phyloP scores from a whole-genome alignment of 805 yeast genomes.

The Candida maltosa region DNA sequence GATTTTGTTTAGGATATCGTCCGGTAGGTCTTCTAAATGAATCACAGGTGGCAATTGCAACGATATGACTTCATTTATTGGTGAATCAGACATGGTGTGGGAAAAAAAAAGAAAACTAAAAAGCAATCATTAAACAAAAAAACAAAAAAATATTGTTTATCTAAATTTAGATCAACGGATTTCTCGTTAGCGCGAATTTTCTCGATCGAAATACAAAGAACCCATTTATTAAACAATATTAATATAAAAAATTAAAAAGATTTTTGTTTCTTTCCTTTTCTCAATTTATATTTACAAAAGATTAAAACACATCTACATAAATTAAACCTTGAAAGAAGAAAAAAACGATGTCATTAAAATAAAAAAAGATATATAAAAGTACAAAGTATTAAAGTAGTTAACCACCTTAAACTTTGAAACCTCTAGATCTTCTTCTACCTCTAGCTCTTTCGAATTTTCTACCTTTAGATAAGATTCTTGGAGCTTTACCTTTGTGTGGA shows the following conservation, averaged over 20 bases:
- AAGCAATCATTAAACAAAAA: not conserved
- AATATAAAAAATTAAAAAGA: too few species aligned
- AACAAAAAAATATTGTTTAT: too few species aligned
- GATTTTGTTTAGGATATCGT: constrained; percentile 15
- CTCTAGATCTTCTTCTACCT: constrained; percentile 99
- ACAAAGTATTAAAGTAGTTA: not conserved
- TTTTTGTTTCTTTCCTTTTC: too few species aligned
- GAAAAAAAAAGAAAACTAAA: too few species aligned
- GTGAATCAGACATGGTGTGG: too few species aligned
- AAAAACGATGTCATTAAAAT: not conserved
- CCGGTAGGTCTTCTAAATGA: constrained; percentile 13
- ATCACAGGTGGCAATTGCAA: too few species aligned
- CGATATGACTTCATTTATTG: too few species aligned
- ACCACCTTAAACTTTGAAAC: constrained; percentile 93
- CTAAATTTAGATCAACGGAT: too few species aligned
- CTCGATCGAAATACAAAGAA: too few species aligned
- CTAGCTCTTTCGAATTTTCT: constrained; percentile 99
- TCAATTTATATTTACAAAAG: too few species aligned
- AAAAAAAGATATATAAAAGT: not conserved
- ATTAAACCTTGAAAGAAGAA: not conserved
- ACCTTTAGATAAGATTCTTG: constrained; percentile 95
- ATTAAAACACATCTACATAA: not conserved
- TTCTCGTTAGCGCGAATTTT: too few species aligned
- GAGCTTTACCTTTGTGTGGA: constrained; percentile 99
- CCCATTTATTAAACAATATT: too few species aligned